Percentiles rank a stretch among this genome's conserved stretches.
Conservation (phyloP, 257 asterid genomes). For the Gardenia jasminoides region DNA sequence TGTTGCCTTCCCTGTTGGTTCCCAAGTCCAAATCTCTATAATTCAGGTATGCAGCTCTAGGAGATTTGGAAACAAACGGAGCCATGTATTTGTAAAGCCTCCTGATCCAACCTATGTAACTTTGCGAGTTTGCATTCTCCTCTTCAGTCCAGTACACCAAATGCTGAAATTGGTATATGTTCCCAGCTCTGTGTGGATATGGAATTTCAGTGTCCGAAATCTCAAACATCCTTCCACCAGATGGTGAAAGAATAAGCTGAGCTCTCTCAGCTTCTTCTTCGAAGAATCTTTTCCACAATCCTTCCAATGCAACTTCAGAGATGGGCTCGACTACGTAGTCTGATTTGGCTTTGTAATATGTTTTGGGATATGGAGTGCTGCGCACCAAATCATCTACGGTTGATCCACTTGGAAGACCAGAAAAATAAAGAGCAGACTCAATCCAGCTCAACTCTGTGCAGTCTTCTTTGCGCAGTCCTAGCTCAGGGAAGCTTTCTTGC, state of each 20-base stretch:
- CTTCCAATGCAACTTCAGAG: too few species aligned
- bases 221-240: too few species aligned
- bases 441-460: too few species aligned
- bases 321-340: constrained; percentile 23
- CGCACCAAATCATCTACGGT: constrained; percentile 20
- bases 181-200: too few species aligned
- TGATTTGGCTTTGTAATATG: constrained; percentile 38
- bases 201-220: too few species aligned
- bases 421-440: constrained; percentile 3
- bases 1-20: constrained; percentile 19
- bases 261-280: neutral
- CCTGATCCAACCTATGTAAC: too few species aligned
- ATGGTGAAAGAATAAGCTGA: too few species aligned
- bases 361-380: constrained; percentile 27
- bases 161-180: too few species aligned
- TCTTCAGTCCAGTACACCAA: too few species aligned
- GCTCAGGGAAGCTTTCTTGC: too few species aligned
- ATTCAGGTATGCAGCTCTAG: constrained; percentile 39
- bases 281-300: neutral
- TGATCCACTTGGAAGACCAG: constrained; percentile 38
- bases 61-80: constrained; percentile 33
- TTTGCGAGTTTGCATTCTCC: too few species aligned
- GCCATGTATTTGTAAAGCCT: constrained; percentile 19
- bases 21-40: constrained; percentile 48
- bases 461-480: too few species aligned